Evolutionary conservation across 169 alveolate species (phyloP), one percentile per base, ranked within the genome.

Genomic region (Cryptosporidium meleagridis): DNA sequence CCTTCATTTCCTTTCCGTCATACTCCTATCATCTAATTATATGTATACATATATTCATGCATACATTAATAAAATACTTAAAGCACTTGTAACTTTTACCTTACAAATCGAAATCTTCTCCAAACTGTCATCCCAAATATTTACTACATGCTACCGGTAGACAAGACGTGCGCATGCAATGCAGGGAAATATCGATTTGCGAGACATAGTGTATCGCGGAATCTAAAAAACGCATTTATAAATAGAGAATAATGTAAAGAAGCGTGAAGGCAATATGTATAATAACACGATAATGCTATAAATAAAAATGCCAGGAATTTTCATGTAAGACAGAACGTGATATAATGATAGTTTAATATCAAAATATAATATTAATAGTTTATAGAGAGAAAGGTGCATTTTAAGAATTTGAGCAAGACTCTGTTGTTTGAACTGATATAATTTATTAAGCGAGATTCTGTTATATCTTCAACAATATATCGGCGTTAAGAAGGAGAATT

Each of bases 301-400:
- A 65, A 3, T 5, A 65, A 31, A 65, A 31, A 65, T 37, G 21
- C 31, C n/a, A 65, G 65, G 62, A 73, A 23, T 53, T 53, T 73
- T 73, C 80, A 80, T 80, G 89, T 51, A 80, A 80, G 89, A 80
- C 89, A 80, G 14, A 59, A 80, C 89, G 89, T 80, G 89, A n/a
- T 80, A 29, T 29, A 35, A 21, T 37, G 18, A 65, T 59, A 59
- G 10, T 59, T 26, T 14, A 35, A 7, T 65, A 65, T 65, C 41
- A 65, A 37, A 55, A 18, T 33, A 65, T 65, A 65, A n/a, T 73
- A 48, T n/a, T 70, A n/a, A n/a, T 12, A 45, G 9, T 61, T 52
- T 44, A 44, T 18, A 18, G 14, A 69, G 10, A 26, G 4, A 70
- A 0, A 55, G 39, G 37, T 55, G 35, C n/a, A 21, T 55, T 55